Conservation (phyloP, 2,329 filamentous ascomycete species). For the Trichoderma atrobrunneum region DNA sequence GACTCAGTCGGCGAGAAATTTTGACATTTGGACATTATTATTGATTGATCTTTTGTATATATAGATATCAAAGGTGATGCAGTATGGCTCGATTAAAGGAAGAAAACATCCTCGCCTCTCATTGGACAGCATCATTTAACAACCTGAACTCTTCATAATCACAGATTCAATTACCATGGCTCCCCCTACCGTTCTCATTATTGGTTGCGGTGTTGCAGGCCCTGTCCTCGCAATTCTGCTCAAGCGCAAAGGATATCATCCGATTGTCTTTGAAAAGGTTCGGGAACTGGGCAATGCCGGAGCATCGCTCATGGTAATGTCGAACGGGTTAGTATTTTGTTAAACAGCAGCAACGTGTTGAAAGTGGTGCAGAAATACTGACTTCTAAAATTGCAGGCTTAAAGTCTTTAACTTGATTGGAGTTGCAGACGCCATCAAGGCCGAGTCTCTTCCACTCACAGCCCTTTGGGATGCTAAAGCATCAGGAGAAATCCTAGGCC, state of each 20-base stretch:
- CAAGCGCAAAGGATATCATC: constrained; percentile 27
- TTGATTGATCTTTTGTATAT: neutral
- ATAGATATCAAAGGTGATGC: neutral
- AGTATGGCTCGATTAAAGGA: neutral
- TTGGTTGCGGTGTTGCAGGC: constrained; percentile 28
- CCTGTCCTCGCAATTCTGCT: constrained; percentile 25
- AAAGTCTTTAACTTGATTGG: constrained; percentile 27
- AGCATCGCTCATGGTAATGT: constrained; percentile 28
- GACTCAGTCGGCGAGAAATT: neutral
- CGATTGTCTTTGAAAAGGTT: constrained; percentile 28
- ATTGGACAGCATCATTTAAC: neutral
- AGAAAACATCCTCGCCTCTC: neutral
- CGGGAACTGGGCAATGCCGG: constrained; percentile 25
- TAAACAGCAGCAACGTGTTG: neutral
- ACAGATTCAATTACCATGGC: neutral
- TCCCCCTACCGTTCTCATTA: constrained; percentile 24
- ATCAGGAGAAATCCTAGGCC: constrained; percentile 23
- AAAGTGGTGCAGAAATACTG: neutral
- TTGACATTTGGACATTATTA: neutral
- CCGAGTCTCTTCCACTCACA: constrained; percentile 22
- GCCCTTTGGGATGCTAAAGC: constrained; percentile 23
- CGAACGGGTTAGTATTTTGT: constrained; percentile 24
- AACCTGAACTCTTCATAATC: too few species aligned
- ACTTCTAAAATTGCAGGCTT: neutral
- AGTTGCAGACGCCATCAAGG: constrained; percentile 16